Base-by-base conservation (phyloP, 2,329 filamentous ascomycete genomes). In the Exophiala sp. region DNA sequence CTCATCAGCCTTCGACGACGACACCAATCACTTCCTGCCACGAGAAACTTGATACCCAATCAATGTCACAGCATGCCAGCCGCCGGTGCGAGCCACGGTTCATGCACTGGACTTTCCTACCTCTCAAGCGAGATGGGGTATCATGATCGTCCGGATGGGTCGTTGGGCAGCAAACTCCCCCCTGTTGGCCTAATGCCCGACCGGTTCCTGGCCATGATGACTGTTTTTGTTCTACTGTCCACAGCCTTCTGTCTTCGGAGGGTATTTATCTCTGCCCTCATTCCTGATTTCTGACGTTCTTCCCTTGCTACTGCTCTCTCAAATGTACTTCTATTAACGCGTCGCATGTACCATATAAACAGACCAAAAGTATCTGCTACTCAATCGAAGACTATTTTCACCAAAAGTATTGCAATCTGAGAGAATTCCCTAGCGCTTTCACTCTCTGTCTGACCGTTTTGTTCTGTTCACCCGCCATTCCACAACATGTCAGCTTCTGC, bases 401-500 rank as follows among this genome's bases (percentile, higher is more conserved):
- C 29, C 6, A 37, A 11, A 37, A 5, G 34, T 37, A n/a, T 37
- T 37, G 19, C 11, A 32, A 7, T 10, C 7, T 13, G 3, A 10
- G 24, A 5, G 24, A 34, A 16, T 34, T n/a, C 30, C 14, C 5
- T 34, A 34, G 14, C 30, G 30, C n/a, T n/a, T n/a, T n/a, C n/a
- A n/a, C n/a, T n/a, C n/a, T n/a, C 24, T 5, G 24, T 10, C 24
- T 27, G 24, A 27, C 37, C 37, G 8, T 7, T 13, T 39, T 39
- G 37, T 39, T 13, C 21, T 39, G 7, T 21, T 19, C 14, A 11
- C 14, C 23, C 22, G 22, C 8, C 4, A n/a, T 41, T 44, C 32
- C 35, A 8, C 30, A 40, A 21, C 16, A 58, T 58, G 56, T 58
- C 56, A 11, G 46, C 43, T 23, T 43, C 50, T 6, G 24, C 47